These are phyloP conservation scores for Diaporthe citriasiana DNA, from an alignment of 2,329 filamentous ascomycete genomes.

Conservation along the genomic window DNA sequence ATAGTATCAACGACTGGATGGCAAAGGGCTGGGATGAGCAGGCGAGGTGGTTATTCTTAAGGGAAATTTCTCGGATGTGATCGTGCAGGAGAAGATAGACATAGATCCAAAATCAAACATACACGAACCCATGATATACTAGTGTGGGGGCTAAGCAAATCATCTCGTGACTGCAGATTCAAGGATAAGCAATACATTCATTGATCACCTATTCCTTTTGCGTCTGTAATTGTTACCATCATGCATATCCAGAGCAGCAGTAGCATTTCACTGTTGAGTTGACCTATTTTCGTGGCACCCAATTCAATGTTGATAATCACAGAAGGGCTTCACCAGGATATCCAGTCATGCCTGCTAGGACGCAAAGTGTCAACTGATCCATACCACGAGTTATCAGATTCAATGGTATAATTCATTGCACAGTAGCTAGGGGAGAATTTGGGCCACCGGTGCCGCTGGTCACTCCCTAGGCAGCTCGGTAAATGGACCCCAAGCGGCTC, in stretches of 20 bases:
- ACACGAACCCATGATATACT: not conserved
- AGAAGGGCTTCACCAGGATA: not conserved
- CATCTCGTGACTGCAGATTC: not conserved
- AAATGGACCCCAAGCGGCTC: not conserved
- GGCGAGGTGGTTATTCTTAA: conserved; percentile 44
- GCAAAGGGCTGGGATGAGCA: conserved; percentile 41
- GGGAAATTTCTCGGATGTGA: conserved; percentile 31
- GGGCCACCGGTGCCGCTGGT: too few relatives aligned
- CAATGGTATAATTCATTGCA: not conserved
- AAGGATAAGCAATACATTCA: not conserved
- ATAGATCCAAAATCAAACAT: not conserved
- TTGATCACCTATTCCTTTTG: not conserved
- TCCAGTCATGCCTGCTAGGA: not conserved
- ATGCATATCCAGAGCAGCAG: not conserved
- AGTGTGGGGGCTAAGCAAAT: not conserved
- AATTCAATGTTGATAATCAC: not conserved
- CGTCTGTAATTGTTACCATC: not conserved
- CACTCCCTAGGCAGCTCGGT: not conserved
- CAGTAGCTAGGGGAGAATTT: too few relatives aligned
- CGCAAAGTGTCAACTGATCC: too few relatives aligned
- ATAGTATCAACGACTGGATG: conserved; percentile 41
- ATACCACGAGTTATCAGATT: not conserved
- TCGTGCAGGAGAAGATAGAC: not conserved
- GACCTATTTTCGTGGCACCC: not conserved
- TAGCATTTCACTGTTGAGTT: not conserved